Evolutionary conservation across 768 basidiomycete genomes (phyloP), one percentile per base, ranked within the genome.

Genomic region (Pulveroboletus frians): DNA sequence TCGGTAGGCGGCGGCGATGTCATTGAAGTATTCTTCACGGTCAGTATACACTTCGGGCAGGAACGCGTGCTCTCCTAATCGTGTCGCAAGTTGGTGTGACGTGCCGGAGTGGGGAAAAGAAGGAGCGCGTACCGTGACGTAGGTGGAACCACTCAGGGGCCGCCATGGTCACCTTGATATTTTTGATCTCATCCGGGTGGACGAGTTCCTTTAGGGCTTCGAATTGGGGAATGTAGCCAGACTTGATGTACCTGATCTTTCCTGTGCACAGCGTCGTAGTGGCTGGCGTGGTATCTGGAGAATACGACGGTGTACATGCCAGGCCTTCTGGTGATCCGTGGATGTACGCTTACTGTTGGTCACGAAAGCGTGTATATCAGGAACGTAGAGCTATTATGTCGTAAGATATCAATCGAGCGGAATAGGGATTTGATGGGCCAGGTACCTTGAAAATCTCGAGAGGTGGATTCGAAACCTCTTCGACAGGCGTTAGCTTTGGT

Each of bases 111-210:
- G 4, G 11, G 4, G 7, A 11, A 37, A n/a, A 18, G 3, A 10
- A 35, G 23, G 14, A 5, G 5, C 7, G 6, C 55, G 72, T 73
- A 43, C 84, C 84, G 60, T 83, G 82, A 21, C 80, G 77, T 26
- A 84, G 77, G 61, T 84, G 83, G 63, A 79, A 83, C 82, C 84
- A 85, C 31, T 81, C 80, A 3, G 85, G 86, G 0, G 84, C 79
- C 51, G 80, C 83, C 65, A 86, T 71, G 13, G 83, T 88, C 50
- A 88, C 59, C 64, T 91, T 89, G 64, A 88, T 76, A 58, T 75
- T 72, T 59, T 75, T 75, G 50, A 84, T 78, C 57, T 86, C 83
- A 67, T 84, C 75, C 8, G 77, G 71, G 15, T 76, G 59, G 21
- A 84, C 80, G 17, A 83, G 59, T 23, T 64, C 67, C 64, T 83